A percentile compares a stretch with the other conserved stretches of the same genome.
Evolutionary conservation across 2,329 filamentous ascomycete genomes (phyloP).

Genomic region (Penicillium sp.): DNA sequence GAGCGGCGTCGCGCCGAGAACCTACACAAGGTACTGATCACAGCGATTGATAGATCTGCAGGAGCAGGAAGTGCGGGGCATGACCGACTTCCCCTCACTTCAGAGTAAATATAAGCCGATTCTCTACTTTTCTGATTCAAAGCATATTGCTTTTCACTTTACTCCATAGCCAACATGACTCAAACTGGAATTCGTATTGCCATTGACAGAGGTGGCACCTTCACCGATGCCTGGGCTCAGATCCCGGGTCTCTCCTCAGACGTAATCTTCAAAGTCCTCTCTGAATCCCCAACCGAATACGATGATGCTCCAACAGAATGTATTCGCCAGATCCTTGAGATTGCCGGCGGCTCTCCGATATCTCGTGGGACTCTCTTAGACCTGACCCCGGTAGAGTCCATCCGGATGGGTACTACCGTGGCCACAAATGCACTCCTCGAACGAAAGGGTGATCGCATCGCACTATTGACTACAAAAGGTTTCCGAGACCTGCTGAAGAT

Average conservation of each 20-base stretch:
- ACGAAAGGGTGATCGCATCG: slow-evolving; percentile 82
- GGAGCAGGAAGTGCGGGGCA: neutral
- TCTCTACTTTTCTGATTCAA: neutral
- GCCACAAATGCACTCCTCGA: slow-evolving; percentile 86
- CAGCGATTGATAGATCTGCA: neutral
- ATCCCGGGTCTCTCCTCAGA: slow-evolving; percentile 22
- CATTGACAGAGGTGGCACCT: slow-evolving; percentile 29
- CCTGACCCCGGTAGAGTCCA: slow-evolving; percentile 36
- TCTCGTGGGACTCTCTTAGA: slow-evolving; percentile 15
- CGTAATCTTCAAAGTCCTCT: slow-evolving; percentile 33
- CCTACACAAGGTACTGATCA: neutral
- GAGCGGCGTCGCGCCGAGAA: neutral
- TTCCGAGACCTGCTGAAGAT: slow-evolving; percentile 81
- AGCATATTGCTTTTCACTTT: neutral
- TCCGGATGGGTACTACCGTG: slow-evolving; percentile 92
- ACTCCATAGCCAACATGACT: neutral
- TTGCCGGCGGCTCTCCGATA: slow-evolving; percentile 17
- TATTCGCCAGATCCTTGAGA: slow-evolving; percentile 71
- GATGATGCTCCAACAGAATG: slow-evolving; percentile 68
- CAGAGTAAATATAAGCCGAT: neutral
- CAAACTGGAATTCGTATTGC: neutral
- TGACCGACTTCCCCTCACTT: neutral
- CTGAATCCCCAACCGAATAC: slow-evolving; percentile 31
- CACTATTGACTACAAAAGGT: slow-evolving; percentile 76
- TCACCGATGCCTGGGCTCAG: slow-evolving; percentile 30